Evolutionary conservation across 495 filamentous ascomycete genomes (phyloP).

Genomic region (Lasiosphaeria hispida): DNA sequence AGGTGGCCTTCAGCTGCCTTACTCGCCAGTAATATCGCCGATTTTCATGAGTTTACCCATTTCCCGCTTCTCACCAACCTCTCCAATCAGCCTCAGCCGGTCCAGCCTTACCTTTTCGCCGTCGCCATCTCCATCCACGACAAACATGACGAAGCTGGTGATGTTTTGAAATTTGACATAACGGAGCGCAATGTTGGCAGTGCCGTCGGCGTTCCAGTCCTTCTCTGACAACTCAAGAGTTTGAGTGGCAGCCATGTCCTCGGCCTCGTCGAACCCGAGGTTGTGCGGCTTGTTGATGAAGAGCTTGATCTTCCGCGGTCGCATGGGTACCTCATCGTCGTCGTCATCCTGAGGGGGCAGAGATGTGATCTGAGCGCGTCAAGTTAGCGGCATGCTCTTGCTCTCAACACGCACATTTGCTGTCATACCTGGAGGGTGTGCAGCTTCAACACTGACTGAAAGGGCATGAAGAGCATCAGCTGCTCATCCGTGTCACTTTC

Average conservation of each 20-base stretch:
- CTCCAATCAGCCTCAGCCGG: conserved; percentile 80
- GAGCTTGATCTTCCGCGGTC: conserved; percentile 79
- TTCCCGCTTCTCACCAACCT: conserved; percentile 87
- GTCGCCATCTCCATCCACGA: conserved; percentile 82
- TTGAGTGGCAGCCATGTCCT: conserved; percentile 78
- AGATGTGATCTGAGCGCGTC: conserved; percentile 68
- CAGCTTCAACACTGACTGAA: conserved; percentile 84
- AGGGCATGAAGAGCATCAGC: conserved; percentile 89
- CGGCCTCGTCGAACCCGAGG: conserved; percentile 92
- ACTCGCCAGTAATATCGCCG: conserved; percentile 70
- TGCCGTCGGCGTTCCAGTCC: conserved; percentile 91
- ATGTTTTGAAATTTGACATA: conserved; percentile 98
- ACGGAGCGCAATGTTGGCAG: conserved; percentile 76
- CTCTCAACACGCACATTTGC: neutral
- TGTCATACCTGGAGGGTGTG: conserved; percentile 66
- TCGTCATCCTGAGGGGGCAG: conserved; percentile 62
- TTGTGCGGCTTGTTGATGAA: conserved; percentile 85
- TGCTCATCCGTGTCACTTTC: conserved; percentile 99
- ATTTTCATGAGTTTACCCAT: conserved; percentile 96
- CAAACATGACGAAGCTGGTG: conserved; percentile 79
- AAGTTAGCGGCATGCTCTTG: conserved; percentile 6
- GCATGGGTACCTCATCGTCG: conserved; percentile 57
- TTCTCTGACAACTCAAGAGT: conserved; percentile 63
- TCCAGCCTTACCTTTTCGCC: conserved; percentile 85
- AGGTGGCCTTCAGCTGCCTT: conserved; percentile 16